A percentile compares a stretch with the other conserved stretches of the same genome.
These are phyloP conservation scores for Torulaspora delbrueckii DNA, from an alignment of 805 yeast species.

Conservation along the genomic window DNA sequence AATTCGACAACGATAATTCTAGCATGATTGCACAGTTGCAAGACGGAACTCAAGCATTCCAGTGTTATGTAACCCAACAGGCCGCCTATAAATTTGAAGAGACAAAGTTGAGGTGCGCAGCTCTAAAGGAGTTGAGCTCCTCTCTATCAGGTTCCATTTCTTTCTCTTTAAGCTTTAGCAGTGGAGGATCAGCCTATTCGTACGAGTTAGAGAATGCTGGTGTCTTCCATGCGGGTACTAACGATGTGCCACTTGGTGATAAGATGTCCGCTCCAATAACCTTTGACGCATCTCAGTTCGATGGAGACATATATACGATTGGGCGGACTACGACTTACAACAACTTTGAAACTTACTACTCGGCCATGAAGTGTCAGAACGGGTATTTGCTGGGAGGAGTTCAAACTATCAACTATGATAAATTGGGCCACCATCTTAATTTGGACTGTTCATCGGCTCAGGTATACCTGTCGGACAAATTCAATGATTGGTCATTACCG, in stretches of 20 bases:
- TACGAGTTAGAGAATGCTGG: conserved; percentile 35
- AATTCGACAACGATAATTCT: conserved; percentile 25
- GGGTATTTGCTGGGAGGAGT: conserved; percentile 31
- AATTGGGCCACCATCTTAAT: conserved; percentile 32
- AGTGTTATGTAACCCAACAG: conserved; percentile 34
- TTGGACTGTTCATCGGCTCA: conserved; percentile 34
- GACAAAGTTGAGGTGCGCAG: conserved; percentile 33
- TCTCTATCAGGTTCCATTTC: conserved; percentile 31
- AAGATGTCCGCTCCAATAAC: conserved; percentile 26
- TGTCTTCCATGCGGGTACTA: conserved; percentile 28
- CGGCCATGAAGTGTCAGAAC: conserved; percentile 34
- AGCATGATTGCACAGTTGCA: conserved; percentile 18
- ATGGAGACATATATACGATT: conserved; percentile 20
- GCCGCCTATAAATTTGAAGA: conserved; percentile 33
- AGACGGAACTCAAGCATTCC: conserved; percentile 29
- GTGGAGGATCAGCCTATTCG: conserved; percentile 34
- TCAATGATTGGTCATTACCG: conserved; percentile 38
- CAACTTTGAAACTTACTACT: conserved; percentile 32
- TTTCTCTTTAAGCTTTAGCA: conserved; percentile 32
- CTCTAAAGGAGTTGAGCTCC: conserved; percentile 18
- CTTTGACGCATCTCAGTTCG: conserved; percentile 23
- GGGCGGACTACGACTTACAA: conserved; percentile 35
- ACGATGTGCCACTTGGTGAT: conserved; percentile 26
- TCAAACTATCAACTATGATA: conserved; percentile 29
- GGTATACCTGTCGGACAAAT: conserved; percentile 24